Conservation (phyloP, 2,329 filamentous ascomycete species). For the Plenodomus lindquistii region DNA sequence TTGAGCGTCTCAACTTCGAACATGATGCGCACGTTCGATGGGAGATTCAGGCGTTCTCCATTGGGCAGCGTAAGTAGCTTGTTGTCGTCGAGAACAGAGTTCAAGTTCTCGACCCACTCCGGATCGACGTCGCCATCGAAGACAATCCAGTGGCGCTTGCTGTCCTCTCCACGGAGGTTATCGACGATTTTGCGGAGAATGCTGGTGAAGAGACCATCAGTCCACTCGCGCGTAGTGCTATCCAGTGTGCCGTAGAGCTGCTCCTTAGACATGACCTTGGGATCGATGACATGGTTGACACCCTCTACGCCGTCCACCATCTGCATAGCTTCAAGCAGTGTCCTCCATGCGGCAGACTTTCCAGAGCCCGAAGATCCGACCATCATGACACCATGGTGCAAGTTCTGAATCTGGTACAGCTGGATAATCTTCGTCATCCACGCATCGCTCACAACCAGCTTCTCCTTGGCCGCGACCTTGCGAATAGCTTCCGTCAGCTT, state of each 20-base stretch:
- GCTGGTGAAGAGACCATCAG: conserved; percentile 95
- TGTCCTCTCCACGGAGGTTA: conserved; percentile 94
- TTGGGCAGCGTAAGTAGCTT: conserved; percentile 96
- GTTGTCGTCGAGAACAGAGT: conserved; percentile 99
- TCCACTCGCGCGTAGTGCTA: conserved; percentile 97
- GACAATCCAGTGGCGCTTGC: conserved; percentile 98
- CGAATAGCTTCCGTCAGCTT: conserved; percentile 80
- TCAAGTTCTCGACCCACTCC: conserved; percentile 99
- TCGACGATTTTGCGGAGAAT: conserved; percentile 98
- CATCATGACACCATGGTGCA: conserved; percentile 99
- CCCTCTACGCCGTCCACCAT: conserved; percentile 90
- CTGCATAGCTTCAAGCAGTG: conserved; percentile 87
- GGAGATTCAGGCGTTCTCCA: conserved; percentile 93
- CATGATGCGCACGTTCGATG: conserved; percentile 96
- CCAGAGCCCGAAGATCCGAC: conserved; percentile 96
- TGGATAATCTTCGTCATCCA: conserved; percentile 99
- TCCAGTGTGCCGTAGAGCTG: conserved; percentile 94
- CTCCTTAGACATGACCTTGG: conserved; percentile 99
- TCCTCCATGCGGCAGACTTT: conserved; percentile 94
- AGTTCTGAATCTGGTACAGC: conserved; percentile 95
- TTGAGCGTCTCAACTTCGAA: conserved; percentile 98
- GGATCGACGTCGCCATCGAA: conserved; percentile 99
- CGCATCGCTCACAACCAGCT: conserved; percentile 85
- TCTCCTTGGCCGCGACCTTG: conserved; percentile 78
- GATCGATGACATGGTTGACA: conserved; percentile 96